Conservation (phyloP, 495 filamentous ascomycete species). For the Penicillium canariense region DNA sequence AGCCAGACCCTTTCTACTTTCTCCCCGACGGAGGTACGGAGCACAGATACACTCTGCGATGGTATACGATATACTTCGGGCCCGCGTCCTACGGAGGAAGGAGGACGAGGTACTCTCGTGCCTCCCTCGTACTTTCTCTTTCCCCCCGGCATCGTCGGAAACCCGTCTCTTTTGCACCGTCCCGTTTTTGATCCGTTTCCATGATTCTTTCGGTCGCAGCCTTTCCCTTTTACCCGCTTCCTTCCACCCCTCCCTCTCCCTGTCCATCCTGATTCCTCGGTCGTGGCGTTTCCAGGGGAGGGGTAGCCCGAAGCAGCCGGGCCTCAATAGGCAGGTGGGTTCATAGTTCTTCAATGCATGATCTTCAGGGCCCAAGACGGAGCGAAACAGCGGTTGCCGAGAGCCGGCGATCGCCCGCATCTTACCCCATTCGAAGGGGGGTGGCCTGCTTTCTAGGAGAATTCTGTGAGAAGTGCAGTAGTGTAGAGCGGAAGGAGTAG, state of each 20-base stretch:
- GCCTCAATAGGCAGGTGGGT: constrained; percentile 32
- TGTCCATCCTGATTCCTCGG: neutral
- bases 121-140: neutral
- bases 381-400: constrained; percentile 13
- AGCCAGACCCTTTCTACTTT: neutral
- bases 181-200: too few relatives aligned
- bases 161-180: constrained; percentile 4
- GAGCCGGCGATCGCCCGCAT: constrained; percentile 18
- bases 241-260: neutral
- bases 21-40: neutral
- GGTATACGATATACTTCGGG: neutral
- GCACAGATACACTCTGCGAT: neutral
- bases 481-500: neutral
- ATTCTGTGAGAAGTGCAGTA: too few relatives aligned
- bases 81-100: neutral
- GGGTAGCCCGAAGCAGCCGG: constrained; percentile 12
- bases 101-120: neutral
- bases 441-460: neutral
- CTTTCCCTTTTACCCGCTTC: neutral
- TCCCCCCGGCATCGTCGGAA: neutral
- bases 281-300: constrained; percentile 19
- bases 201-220: neutral
- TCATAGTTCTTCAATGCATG: constrained; percentile 10
- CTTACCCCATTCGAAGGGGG: constrained; percentile 6
- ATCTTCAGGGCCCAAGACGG: constrained; percentile 27